Percentiles rank a stretch among this genome's conserved stretches.
Evolutionary conservation across 176 grass and related monocot genomes (phyloP).

Genomic region (Musa schizocarpa): DNA sequence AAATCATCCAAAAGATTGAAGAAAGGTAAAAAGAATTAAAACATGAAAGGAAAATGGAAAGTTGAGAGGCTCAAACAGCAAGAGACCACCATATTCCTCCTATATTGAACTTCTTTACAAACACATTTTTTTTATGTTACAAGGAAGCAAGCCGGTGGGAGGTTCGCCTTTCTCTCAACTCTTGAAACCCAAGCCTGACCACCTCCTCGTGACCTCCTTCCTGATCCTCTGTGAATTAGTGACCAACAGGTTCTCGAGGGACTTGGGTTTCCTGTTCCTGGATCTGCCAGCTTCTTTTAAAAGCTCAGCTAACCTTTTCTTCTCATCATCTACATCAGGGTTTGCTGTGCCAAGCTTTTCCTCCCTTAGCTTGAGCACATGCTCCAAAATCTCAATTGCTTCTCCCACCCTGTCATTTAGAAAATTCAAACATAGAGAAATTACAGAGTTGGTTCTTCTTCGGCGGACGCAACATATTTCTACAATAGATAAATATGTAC

Average conservation of each 20-base stretch:
- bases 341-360: conserved; percentile 91
- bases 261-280: conserved; percentile 76
- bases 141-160: not conserved
- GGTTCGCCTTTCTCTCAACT: conserved; percentile 22
- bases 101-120: conserved; percentile 12
- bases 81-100: conserved; percentile 5
- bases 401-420: conserved; percentile 60
- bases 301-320: conserved; percentile 66
- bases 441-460: not conserved
- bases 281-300: conserved; percentile 76
- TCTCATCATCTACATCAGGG: conserved; percentile 91
- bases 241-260: conserved; percentile 64
- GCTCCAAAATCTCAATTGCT: conserved; percentile 86
- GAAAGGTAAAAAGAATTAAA: not conserved
- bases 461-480: not conserved
- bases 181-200: conserved; percentile 88
- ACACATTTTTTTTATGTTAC: conserved; percentile 15
- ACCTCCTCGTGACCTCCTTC: conserved; percentile 71
- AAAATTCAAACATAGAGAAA: not conserved
- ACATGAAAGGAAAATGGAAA: conserved; percentile 3
- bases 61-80: conserved; percentile 2
- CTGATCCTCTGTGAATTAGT: conserved; percentile 39
- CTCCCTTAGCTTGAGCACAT: conserved; percentile 85
- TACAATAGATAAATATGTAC: not conserved
- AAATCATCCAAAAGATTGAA: not conserved